These are phyloP conservation scores for Chalaropsis thielavioides DNA, from an alignment of 2,329 filamentous ascomycete species.

Conservation along the genomic window DNA sequence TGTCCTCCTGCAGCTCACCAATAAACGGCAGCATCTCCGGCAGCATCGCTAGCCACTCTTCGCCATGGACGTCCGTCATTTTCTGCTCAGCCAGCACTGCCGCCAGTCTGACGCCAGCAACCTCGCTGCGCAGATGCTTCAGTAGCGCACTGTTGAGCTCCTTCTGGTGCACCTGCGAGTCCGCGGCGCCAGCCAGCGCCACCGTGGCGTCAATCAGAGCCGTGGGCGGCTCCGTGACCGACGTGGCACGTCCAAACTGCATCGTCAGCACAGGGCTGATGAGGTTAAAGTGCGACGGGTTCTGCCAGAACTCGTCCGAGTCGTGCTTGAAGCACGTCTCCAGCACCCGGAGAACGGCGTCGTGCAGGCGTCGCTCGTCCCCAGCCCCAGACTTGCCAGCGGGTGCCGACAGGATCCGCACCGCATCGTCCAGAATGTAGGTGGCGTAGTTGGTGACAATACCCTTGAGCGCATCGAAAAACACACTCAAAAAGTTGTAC, in stretches of 20 bases:
- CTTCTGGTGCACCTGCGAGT: constrained; percentile 82
- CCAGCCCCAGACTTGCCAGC: constrained; percentile 33
- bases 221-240: constrained; percentile 26
- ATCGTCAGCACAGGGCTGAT: constrained; percentile 55
- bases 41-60: constrained; percentile 83
- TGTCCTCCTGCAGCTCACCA: constrained; percentile 89
- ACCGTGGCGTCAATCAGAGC: constrained; percentile 61
- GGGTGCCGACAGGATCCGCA: constrained; percentile 40
- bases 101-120: constrained; percentile 58
- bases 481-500: constrained; percentile 63
- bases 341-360: constrained; percentile 55
- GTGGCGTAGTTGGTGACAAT: constrained; percentile 87
- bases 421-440: constrained; percentile 65
- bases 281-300: constrained; percentile 67
- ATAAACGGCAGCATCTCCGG: constrained; percentile 96
- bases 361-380: constrained; percentile 46
- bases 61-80: constrained; percentile 65
- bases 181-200: constrained; percentile 64
- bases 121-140: constrained; percentile 60
- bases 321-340: constrained; percentile 71
- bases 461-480: constrained; percentile 79
- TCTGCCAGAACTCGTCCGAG: constrained; percentile 92
- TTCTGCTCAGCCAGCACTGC: constrained; percentile 70
- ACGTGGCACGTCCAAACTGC: constrained; percentile 37
- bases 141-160: constrained; percentile 69